Conservation (phyloP, 2,329 filamentous ascomycete genomes). For the Venturia oleaginea region DNA sequence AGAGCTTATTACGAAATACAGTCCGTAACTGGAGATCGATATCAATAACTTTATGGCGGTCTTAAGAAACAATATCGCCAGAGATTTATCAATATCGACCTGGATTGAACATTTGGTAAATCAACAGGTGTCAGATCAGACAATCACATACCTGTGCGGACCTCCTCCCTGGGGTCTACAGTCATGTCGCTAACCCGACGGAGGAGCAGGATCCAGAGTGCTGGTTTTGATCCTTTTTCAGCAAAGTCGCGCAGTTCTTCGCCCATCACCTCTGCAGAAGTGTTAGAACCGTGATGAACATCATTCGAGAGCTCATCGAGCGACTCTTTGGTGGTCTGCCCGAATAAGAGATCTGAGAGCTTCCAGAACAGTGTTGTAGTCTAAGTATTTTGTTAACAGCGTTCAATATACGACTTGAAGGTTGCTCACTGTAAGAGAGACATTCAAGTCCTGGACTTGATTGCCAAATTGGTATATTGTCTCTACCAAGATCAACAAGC, state of each 20-base stretch:
- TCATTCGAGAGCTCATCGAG: slow-evolving; percentile 9
- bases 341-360: slow-evolving; percentile 73
- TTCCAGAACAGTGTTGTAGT: slow-evolving; percentile 96
- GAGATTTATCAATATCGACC: neutral
- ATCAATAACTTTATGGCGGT: neutral
- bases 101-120: neutral
- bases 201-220: slow-evolving; percentile 70
- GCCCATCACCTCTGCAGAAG: slow-evolving; percentile 24
- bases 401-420: neutral
- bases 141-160: slow-evolving; percentile 68
- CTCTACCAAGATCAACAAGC: slow-evolving; percentile 73
- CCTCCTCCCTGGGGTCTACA: slow-evolving; percentile 61
- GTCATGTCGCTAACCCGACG: slow-evolving; percentile 63
- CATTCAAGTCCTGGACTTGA: slow-evolving; percentile 87
- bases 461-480: slow-evolving; percentile 82
- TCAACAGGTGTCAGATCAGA: too few relatives aligned
- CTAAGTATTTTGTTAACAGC: slow-evolving; percentile 28
- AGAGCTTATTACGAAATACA: slow-evolving; percentile 53
- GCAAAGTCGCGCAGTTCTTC: slow-evolving; percentile 48
- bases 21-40: neutral
- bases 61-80: neutral
- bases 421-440: slow-evolving; percentile 69
- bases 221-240: slow-evolving; percentile 54
- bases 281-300: slow-evolving; percentile 16
- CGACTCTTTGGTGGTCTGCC: slow-evolving; percentile 26